phyloP scores from a whole-genome alignment of 176 grass and related monocot species.

The Rhynchospora tenuis region DNA sequence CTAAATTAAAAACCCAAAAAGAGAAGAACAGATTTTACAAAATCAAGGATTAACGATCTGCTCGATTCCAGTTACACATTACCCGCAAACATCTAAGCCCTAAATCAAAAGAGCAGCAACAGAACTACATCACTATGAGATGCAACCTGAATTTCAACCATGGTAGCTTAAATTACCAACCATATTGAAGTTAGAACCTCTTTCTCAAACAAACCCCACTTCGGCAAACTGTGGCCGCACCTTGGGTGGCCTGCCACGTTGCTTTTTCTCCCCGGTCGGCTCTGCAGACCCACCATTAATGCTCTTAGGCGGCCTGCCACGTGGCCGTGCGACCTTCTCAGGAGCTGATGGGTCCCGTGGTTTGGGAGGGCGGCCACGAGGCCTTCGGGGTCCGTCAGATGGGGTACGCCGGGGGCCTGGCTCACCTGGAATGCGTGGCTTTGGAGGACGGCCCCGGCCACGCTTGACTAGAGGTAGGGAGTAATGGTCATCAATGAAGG shows the following conservation, averaged over 20 bases:
- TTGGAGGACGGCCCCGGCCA: slow-evolving; percentile 63
- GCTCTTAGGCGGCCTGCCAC: slow-evolving; percentile 71
- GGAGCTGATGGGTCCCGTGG: slow-evolving; percentile 49
- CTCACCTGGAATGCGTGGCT: slow-evolving; percentile 31
- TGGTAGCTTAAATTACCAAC: slow-evolving; percentile 3
- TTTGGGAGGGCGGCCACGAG: slow-evolving; percentile 63
- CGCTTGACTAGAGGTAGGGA: slow-evolving; percentile 31
- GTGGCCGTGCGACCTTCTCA: slow-evolving; percentile 61
- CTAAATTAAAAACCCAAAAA: slow-evolving; percentile 12
- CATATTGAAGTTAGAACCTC: background rate
- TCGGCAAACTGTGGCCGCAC: slow-evolving; percentile 64
- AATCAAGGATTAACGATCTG: slow-evolving; percentile 4
- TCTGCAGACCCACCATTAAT: slow-evolving; percentile 20
- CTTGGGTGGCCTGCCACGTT: slow-evolving; percentile 37
- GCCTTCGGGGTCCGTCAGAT: slow-evolving; percentile 17
- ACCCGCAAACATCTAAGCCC: slow-evolving; percentile 6
- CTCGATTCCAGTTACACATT: slow-evolving; percentile 3
- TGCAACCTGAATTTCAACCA: background rate
- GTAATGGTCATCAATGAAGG: slow-evolving; percentile 26
- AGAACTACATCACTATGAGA: background rate
- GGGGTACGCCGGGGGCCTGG: background rate
- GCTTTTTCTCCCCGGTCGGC: slow-evolving; percentile 39
- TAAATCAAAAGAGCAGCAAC: background rate
- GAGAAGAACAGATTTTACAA: slow-evolving; percentile 9
- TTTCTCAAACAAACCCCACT: slow-evolving; percentile 76